Evolutionary conservation across 192 early-diverging fungal species (phyloP).

Genomic region (Mycoemilia scoparia): DNA sequence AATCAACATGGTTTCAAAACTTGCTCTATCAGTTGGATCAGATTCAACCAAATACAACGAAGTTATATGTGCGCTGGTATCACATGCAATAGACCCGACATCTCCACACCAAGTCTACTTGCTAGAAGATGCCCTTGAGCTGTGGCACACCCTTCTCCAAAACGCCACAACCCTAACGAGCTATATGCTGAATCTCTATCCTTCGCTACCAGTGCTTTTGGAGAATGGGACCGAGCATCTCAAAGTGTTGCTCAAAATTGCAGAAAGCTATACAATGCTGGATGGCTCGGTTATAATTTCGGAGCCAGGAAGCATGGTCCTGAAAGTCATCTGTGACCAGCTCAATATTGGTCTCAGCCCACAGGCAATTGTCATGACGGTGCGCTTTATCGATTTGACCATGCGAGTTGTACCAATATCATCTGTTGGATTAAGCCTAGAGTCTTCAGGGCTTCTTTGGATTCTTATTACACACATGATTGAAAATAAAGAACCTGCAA

Average conservation of each 20-base stretch:
- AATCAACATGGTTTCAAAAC: slow-evolving; percentile 52
- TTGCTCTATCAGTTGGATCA: slow-evolving; percentile 52
- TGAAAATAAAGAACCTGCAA: slow-evolving; percentile 10
- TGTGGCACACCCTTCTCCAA: slow-evolving; percentile 71
- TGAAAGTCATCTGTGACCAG: slow-evolving; percentile 14
- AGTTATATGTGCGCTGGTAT: slow-evolving; percentile 57
- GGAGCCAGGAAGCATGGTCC: slow-evolving; percentile 4
- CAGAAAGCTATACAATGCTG: slow-evolving; percentile 71
- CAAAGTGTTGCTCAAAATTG: slow-evolving; percentile 53
- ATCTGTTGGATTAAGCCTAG: slow-evolving; percentile 1
- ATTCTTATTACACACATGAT: slow-evolving; percentile 15
- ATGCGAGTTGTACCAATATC: slow-evolving; percentile 6
- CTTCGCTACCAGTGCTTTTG: slow-evolving; percentile 38
- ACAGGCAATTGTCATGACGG: no score
- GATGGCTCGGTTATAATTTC: slow-evolving; percentile 8
- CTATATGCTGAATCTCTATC: slow-evolving; percentile 39
- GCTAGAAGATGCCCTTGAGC: slow-evolving; percentile 77
- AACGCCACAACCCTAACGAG: slow-evolving; percentile 34
- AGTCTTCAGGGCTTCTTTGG: slow-evolving; percentile 11
- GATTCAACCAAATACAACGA: slow-evolving; percentile 53
- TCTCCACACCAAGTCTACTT: slow-evolving; percentile 55
- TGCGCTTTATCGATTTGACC: no score
- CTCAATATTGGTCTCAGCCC: no score
- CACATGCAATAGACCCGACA: slow-evolving; percentile 47
- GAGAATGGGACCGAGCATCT: slow-evolving; percentile 61